These are phyloP conservation scores for Clohesyomyces aquaticus DNA, from an alignment of 495 filamentous ascomycete genomes.

Conservation along the genomic window DNA sequence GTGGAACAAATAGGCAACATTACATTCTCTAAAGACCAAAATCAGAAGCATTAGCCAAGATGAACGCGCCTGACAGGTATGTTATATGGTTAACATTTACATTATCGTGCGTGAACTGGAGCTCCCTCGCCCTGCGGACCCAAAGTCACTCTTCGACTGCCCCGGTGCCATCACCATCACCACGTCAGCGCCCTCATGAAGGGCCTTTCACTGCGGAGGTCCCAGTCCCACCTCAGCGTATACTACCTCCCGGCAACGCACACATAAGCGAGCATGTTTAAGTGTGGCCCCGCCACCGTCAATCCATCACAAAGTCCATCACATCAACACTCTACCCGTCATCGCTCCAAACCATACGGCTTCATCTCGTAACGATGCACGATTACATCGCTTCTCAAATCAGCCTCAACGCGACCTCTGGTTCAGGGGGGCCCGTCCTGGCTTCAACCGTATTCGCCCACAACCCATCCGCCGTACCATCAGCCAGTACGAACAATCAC, in stretches of 20 bases:
- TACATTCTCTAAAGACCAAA: not conserved
- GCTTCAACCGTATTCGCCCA: no score
- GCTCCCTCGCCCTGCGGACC: not conserved
- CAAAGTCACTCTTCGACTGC: not conserved
- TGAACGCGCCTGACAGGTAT: constrained; percentile 33
- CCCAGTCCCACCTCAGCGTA: not conserved
- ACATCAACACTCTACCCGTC: no score
- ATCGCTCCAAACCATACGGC: no score
- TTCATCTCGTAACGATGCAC: no score
- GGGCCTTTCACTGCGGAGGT: not conserved
- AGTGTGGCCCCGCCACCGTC: no score
- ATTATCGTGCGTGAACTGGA: not conserved
- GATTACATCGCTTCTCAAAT: no score
- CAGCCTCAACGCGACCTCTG: no score
- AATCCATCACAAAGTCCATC: no score
- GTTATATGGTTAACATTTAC: not conserved
- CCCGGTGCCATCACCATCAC: not conserved
- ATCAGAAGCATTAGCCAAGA: constrained; percentile 1
- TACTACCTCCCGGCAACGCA: not conserved
- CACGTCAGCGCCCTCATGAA: not conserved
- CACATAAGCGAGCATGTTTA: no score
- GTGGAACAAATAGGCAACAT: not conserved
- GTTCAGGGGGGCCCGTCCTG: no score
- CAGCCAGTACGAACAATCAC: no score
- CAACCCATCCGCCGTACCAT: no score